phyloP scores from a whole-genome alignment of 257 asterid species.

The Verbena officinalis region DNA sequence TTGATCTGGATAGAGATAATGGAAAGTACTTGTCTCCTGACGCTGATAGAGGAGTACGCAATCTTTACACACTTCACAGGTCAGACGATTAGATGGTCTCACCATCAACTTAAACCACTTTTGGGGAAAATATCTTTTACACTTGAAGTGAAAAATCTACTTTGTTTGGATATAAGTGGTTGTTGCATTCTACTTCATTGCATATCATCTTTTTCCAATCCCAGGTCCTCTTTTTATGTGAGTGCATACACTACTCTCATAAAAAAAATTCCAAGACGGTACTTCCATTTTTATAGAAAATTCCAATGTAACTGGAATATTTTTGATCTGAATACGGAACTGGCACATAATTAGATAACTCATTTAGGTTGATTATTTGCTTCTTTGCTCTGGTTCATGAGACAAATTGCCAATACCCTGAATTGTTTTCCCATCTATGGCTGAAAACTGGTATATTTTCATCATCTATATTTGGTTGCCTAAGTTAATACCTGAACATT shows the following conservation, averaged over 20 bases:
- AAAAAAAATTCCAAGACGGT: constrained; percentile 1
- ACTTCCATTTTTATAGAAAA: constrained; percentile 7
- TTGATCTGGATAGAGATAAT: constrained; percentile 50
- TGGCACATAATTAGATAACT: neutral
- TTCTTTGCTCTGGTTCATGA: constrained; percentile 1
- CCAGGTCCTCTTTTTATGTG: neutral
- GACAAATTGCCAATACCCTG: neutral
- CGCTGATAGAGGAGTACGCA: constrained; percentile 52
- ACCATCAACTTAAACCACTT: neutral
- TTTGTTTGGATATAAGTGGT: constrained; percentile 22
- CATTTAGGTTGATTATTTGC: constrained; percentile 15
- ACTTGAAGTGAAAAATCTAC: neutral
- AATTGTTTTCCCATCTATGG: constrained; percentile 5
- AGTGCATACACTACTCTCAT: neutral
- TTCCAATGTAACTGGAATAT: constrained; percentile 14
- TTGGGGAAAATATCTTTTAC: neutral
- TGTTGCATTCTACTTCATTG: constrained; percentile 14
- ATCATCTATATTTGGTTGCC: constrained; percentile 8
- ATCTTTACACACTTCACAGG: constrained; percentile 60
- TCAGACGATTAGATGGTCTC: constrained; percentile 30
- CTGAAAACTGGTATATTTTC: constrained; percentile 19
- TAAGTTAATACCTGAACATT: constrained; percentile 19
- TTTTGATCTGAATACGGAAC: neutral
- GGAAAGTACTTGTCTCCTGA: constrained; percentile 52
- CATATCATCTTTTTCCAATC: constrained; percentile 7